Evolutionary conservation across 331 rosid species (phyloP).

Genomic region (Quercus tomentella): DNA sequence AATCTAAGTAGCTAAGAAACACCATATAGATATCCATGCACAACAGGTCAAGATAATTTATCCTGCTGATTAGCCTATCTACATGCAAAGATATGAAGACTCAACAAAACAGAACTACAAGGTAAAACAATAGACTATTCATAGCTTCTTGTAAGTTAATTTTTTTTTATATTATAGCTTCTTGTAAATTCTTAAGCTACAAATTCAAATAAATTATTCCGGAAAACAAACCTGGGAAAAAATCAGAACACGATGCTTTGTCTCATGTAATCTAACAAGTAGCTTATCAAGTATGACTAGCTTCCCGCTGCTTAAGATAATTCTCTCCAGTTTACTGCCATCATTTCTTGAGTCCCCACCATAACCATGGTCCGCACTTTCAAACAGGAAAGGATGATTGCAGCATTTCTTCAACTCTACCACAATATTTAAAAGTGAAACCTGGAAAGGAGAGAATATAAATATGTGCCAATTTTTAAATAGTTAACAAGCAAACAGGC

Average conservation of each 20-base stretch:
- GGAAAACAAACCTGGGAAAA: conserved; percentile 86
- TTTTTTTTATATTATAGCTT: neutral
- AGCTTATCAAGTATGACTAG: conserved; percentile 94
- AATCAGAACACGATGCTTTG: conserved; percentile 94
- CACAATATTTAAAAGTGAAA: conserved; percentile 93
- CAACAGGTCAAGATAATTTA: neutral
- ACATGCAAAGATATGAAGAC: neutral
- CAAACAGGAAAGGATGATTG: conserved; percentile 97
- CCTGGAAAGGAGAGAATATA: conserved; percentile 45
- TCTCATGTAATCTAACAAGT: conserved; percentile 87
- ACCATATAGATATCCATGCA: neutral
- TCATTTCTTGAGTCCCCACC: conserved; percentile 82
- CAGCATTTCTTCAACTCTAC: conserved; percentile 99
- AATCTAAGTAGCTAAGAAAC: neutral
- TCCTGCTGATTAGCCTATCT: neutral
- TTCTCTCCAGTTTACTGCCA: conserved; percentile 85
- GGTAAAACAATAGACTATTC: neutral
- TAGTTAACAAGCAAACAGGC: neutral
- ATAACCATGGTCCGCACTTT: conserved; percentile 99
- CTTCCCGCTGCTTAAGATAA: conserved; percentile 95
- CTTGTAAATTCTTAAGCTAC: conserved; percentile 7
- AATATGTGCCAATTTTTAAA: conserved; percentile 2
- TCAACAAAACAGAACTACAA: neutral
- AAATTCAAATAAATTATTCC: conserved; percentile 5
- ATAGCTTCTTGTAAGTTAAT: neutral